Base-by-base conservation (phyloP, 2,329 filamentous ascomycete genomes). In the Daldinia sp. region DNA sequence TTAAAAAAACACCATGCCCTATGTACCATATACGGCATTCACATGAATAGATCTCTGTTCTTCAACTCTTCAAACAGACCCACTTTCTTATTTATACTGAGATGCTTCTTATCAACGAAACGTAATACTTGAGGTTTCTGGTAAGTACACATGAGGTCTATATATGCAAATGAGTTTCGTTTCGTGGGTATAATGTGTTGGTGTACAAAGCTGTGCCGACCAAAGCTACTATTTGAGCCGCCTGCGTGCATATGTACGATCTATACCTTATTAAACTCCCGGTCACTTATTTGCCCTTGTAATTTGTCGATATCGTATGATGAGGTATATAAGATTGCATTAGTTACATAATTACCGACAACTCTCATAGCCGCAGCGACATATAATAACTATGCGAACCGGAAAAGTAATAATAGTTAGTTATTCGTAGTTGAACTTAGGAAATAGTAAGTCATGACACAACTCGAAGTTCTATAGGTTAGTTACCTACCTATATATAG, bases 1-100 rank as follows among this genome's bases (percentile, higher is more conserved):
- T 63, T 45, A 62, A 65, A 59, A 62, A 56, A 65, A 59, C 63
- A 56, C 48, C 58, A 64, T 64, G 39, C 63, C 64, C 63, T 69
- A 64, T 75, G 73, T 75, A 75, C 58, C 68, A 74, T 74, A 73
- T 62, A 63, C 64, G 67, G 67, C 72, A 70, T 69, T 60, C 64
- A 63, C 62, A 53, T 64, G 65, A 72, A 70, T 73, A 74, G 70
- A 74, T 68, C 64, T 70, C 59, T 68, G 65, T 71, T 72, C 67
- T 58, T 67, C 50, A 62, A 48, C 19, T 37, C 10, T 34, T 30
- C 32, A 30, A 37, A 19, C 8, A 13, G 39, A 27, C 27, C 10
- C 41, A 15, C 15, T 48, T 47, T 34, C 37, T 30, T 17, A 10
- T 15, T 27, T 39, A 39, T 58, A 34, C 21, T 35, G 21, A n/a